Evolutionary conservation across 2,329 filamentous ascomycete species (phyloP).

Genomic region (Fusarium sp.): DNA sequence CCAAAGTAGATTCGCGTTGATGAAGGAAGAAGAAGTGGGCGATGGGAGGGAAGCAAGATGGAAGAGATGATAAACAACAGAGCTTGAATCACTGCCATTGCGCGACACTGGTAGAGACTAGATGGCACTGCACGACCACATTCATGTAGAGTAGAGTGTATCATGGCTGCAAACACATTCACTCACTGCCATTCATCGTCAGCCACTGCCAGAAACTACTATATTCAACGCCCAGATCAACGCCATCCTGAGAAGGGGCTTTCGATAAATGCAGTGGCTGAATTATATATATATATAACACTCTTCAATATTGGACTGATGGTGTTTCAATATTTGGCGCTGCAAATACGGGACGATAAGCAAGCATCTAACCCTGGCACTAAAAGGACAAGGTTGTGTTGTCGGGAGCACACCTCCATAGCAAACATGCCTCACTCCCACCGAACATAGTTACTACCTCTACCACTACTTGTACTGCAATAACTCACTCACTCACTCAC

Average conservation of each 20-base stretch:
- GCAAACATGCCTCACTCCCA: background rate
- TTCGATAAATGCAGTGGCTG: background rate
- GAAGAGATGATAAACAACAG: background rate
- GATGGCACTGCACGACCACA: too few relatives aligned
- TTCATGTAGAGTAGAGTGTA: background rate
- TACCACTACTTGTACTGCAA: background rate
- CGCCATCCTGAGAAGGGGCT: background rate
- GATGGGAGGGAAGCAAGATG: background rate
- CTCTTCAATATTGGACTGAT: background rate
- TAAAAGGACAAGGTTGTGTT: background rate
- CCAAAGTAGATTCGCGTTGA: too few relatives aligned
- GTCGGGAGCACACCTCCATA: slow-evolving; percentile 1
- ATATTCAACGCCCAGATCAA: background rate
- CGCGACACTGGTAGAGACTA: too few relatives aligned
- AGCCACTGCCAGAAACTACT: background rate
- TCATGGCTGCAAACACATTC: background rate
- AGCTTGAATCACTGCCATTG: background rate
- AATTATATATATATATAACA: background rate
- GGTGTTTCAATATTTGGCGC: slow-evolving; percentile 21
- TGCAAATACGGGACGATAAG: background rate
- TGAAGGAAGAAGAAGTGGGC: background rate
- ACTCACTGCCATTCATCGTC: background rate
- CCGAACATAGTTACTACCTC: background rate
- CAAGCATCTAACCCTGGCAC: slow-evolving; percentile 3
- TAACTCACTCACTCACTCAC: background rate